Percentiles rank a stretch among this genome's conserved stretches.
Evolutionary conservation across 495 filamentous ascomycete genomes (phyloP).

Genomic region (Penicillium manginii): DNA sequence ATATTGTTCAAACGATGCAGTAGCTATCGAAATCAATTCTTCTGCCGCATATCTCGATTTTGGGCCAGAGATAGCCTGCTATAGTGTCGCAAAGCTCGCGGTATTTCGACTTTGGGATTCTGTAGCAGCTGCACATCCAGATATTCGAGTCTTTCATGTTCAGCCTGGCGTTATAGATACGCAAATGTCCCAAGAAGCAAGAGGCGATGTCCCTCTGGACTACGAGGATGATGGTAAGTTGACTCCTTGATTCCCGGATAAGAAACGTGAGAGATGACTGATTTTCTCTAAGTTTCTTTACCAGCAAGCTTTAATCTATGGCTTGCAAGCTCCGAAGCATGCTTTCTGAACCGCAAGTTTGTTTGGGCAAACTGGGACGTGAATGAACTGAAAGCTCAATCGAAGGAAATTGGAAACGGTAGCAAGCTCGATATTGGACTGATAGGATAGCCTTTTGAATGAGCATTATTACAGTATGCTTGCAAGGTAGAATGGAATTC

Average conservation of each 20-base stretch:
- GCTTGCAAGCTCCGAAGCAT: constrained; percentile 52
- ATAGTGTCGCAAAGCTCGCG: constrained; percentile 47
- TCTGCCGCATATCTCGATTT: constrained; percentile 43
- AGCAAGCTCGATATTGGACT: constrained; percentile 17
- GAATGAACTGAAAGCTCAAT: constrained; percentile 49
- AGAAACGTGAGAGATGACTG: neutral
- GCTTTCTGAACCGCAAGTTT: constrained; percentile 52
- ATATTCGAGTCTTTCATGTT: constrained; percentile 46
- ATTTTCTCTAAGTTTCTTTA: constrained; percentile 17
- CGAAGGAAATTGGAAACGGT: constrained; percentile 39
- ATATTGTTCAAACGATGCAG: constrained; percentile 36
- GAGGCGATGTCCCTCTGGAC: constrained; percentile 35
- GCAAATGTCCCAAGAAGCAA: constrained; percentile 42
- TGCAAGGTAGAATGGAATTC: too few species aligned
- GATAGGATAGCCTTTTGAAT: constrained; percentile 21
- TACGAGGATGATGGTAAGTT: constrained; percentile 44
- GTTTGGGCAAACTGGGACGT: constrained; percentile 61
- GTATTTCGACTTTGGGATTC: constrained; percentile 44
- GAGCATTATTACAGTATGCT: neutral
- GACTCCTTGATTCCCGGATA: neutral
- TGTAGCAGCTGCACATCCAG: constrained; percentile 37
- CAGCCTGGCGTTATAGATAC: constrained; percentile 52
- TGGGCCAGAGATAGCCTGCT: constrained; percentile 32
- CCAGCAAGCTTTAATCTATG: constrained; percentile 52
- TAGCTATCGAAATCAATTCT: constrained; percentile 41